phyloP scores from a whole-genome alignment of 2,329 filamentous ascomycete species.

The Neofusicoccum parvum region DNA sequence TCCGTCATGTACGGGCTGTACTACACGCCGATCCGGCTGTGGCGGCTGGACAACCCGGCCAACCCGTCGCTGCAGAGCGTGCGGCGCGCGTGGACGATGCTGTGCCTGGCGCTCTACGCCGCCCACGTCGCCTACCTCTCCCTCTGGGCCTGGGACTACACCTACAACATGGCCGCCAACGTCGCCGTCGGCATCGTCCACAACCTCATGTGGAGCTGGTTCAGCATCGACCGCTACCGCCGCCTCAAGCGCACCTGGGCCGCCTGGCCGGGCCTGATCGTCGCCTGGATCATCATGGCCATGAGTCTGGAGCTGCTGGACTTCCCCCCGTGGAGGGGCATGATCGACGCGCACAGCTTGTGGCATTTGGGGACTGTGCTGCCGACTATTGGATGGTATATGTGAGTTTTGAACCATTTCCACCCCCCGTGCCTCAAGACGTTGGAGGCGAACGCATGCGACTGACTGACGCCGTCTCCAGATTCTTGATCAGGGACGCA shows the following conservation, averaged over 20 bases:
- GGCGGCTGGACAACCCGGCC: constrained; percentile 69
- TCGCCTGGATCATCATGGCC: constrained; percentile 85
- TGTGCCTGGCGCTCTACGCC: constrained; percentile 72
- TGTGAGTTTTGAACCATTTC: constrained; percentile 61
- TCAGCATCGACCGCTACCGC: constrained; percentile 74
- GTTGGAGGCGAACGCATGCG: no score
- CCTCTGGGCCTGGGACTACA: constrained; percentile 89
- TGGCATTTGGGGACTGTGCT: constrained; percentile 95
- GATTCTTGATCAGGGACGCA: constrained; percentile 84
- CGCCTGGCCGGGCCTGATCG: constrained; percentile 85
- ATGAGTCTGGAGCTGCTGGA: constrained; percentile 97
- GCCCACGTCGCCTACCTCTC: constrained; percentile 82
- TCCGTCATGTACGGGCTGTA: constrained; percentile 90
- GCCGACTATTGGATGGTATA: constrained; percentile 90
- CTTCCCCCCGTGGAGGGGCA: constrained; percentile 80
- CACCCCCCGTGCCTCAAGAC: no score
- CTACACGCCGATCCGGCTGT: constrained; percentile 79
- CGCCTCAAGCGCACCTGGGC: constrained; percentile 76
- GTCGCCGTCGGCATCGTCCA: constrained; percentile 77
- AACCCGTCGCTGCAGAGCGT: constrained; percentile 54
- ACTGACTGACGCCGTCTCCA: constrained; percentile 39
- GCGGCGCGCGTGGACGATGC: constrained; percentile 72
- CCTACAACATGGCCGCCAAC: constrained; percentile 97
- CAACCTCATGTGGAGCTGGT: constrained; percentile 84
- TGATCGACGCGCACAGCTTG: constrained; percentile 88